Conservation (phyloP, 148 eudicot species). For the Vaccinium darrowii region DNA sequence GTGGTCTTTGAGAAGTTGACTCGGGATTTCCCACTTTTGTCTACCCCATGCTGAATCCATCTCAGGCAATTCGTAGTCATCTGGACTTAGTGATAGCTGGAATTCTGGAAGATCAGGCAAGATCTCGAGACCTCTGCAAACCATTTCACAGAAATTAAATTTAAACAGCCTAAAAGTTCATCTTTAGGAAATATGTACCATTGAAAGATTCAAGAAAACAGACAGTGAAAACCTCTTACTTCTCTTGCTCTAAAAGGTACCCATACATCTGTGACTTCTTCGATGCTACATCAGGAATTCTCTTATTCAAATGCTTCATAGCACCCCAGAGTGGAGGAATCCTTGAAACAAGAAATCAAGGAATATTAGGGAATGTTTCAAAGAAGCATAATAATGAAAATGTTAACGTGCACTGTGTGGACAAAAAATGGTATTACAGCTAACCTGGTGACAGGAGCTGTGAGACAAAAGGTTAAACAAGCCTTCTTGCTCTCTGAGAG, state of each 20-base stretch:
- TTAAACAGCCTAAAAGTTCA: neutral
- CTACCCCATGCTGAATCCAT: slow-evolving; percentile 54
- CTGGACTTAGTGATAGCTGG: slow-evolving; percentile 75
- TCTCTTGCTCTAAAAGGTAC: slow-evolving; percentile 72
- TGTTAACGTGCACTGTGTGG: neutral
- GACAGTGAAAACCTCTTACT: slow-evolving; percentile 43
- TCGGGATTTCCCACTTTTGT: slow-evolving; percentile 53
- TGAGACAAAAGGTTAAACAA: slow-evolving; percentile 76
- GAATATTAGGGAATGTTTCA: neutral
- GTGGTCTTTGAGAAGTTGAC: slow-evolving; percentile 62
- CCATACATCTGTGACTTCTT: slow-evolving; percentile 77
- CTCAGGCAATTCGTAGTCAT: slow-evolving; percentile 76
- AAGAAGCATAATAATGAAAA: neutral
- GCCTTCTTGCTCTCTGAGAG: slow-evolving; percentile 78
- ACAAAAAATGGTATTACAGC: neutral
- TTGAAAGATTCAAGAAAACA: neutral
- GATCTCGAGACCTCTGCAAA: slow-evolving; percentile 56
- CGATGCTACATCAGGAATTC: slow-evolving; percentile 74
- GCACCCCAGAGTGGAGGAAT: slow-evolving; percentile 83
- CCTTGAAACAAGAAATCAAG: slow-evolving; percentile 34
- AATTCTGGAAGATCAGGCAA: slow-evolving; percentile 94
- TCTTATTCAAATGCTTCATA: slow-evolving; percentile 70
- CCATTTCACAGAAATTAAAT: neutral
- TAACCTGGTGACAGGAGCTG: slow-evolving; percentile 79
- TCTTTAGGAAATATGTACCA: neutral